Conservation (phyloP, 2,329 filamentous ascomycete species). For the Pseudopyrenochaeta lycopersici region DNA sequence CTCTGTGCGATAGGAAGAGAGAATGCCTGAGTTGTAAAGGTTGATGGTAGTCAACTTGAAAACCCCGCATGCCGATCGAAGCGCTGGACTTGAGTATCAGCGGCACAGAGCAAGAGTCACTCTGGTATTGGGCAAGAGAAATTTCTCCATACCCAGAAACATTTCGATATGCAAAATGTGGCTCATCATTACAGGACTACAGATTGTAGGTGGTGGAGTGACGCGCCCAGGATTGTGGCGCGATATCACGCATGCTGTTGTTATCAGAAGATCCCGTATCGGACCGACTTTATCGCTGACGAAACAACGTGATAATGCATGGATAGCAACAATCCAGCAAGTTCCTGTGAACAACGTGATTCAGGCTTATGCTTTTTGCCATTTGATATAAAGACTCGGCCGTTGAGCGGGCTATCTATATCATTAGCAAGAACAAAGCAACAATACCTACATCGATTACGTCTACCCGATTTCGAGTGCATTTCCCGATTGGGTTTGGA, state of each 20-base stretch:
- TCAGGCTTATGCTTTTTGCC: not conserved
- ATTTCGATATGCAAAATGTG: slow-evolving; percentile 2
- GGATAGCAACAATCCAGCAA: slow-evolving; percentile 11
- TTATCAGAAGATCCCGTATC: slow-evolving; percentile 21
- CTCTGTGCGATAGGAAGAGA: not conserved
- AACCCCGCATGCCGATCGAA: not conserved
- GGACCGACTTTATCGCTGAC: slow-evolving; percentile 18
- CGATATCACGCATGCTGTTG: slow-evolving; percentile 24
- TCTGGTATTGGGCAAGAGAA: not conserved
- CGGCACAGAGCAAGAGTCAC: not conserved
- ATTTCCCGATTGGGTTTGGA: slow-evolving; percentile 20
- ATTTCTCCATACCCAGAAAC: not conserved
- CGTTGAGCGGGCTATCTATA: not conserved
- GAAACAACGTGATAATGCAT: slow-evolving; percentile 15
- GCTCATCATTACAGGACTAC: slow-evolving; percentile 3
- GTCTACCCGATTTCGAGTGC: slow-evolving; percentile 15
- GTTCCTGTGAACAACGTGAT: slow-evolving; percentile 24
- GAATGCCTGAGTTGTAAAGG: not conserved
- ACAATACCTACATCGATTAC: slow-evolving; percentile 7
- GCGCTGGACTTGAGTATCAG: not conserved
- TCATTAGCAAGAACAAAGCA: slow-evolving; percentile 1
- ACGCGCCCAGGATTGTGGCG: slow-evolving; percentile 28
- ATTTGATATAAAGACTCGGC: not conserved
- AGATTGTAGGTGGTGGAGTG: slow-evolving; percentile 21
- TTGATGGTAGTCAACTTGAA: not conserved